Evolutionary conservation across 2,329 filamentous ascomycete species (phyloP).

Genomic region (Verticillium zaregamsianum): DNA sequence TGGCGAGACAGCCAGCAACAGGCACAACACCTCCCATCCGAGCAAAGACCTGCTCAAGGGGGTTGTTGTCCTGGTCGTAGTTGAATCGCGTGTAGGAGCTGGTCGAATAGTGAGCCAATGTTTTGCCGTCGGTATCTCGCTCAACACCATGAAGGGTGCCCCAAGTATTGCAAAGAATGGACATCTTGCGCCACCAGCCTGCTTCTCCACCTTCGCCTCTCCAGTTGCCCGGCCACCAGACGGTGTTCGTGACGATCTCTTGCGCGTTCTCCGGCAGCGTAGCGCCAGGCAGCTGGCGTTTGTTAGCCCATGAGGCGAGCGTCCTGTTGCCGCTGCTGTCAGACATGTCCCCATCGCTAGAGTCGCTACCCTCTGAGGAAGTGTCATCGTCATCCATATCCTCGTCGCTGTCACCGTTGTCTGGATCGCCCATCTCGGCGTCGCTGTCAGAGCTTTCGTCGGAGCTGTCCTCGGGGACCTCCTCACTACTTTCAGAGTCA

Average conservation of each 20-base stretch:
- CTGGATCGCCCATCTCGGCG: not conserved
- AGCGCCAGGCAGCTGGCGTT: not conserved
- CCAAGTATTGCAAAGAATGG: not conserved
- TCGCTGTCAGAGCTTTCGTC: not conserved
- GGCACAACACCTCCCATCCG: conserved; percentile 10
- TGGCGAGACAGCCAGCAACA: conserved; percentile 10
- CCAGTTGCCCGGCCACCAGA: not conserved
- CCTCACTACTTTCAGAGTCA: not conserved
- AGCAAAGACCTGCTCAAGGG: not conserved
- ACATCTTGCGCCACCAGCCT: not conserved
- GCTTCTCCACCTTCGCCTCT: not conserved
- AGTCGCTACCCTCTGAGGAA: too few relatives aligned
- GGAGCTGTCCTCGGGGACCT: not conserved
- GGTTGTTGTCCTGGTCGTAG: not conserved
- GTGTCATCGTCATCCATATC: too few relatives aligned
- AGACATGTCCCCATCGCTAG: not conserved
- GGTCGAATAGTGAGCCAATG: not conserved
- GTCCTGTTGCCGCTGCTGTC: not conserved
- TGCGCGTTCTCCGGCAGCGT: not conserved
- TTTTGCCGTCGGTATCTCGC: not conserved
- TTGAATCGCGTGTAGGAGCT: not conserved
- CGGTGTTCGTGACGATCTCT: not conserved
- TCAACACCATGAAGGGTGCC: not conserved
- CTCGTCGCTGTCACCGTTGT: not conserved
- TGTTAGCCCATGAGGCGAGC: not conserved